Conservation (phyloP, 2,329 filamentous ascomycete species). For the Alternaria gaisen region DNA sequence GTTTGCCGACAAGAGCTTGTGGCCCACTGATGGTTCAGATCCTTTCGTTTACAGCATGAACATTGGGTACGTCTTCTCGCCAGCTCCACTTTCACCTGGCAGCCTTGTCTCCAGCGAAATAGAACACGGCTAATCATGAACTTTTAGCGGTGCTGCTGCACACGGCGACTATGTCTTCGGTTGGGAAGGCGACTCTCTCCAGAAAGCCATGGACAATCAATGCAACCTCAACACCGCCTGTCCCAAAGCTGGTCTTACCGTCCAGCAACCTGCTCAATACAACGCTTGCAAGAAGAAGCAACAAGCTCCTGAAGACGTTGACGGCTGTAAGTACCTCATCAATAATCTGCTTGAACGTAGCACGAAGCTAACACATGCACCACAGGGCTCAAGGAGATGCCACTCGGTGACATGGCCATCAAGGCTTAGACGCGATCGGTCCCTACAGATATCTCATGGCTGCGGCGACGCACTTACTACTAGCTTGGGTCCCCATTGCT, state of each 20-base stretch:
- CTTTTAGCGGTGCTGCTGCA: conserved; percentile 38
- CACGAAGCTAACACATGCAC: conserved; percentile 16
- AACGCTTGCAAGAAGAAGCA: conserved; percentile 47
- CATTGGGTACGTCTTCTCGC: conserved; percentile 33
- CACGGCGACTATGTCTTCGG: conserved; percentile 54
- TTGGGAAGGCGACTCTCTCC: conserved; percentile 57
- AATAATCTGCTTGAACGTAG: background rate
- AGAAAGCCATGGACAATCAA: conserved; percentile 53
- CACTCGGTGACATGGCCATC: conserved; percentile 35
- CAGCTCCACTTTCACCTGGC: background rate
- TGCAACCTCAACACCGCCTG: conserved; percentile 50
- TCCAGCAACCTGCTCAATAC: conserved; percentile 38
- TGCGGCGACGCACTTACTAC: background rate
- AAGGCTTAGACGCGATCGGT: conserved; percentile 27
- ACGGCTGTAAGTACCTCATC: conserved; percentile 40
- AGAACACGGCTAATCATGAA: background rate
- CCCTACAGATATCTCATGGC: background rate
- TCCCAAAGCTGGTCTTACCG: conserved; percentile 42
- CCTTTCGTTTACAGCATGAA: conserved; percentile 49
- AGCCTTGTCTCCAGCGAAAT: background rate
- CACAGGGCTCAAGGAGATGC: conserved; percentile 42
- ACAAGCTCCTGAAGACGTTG: conserved; percentile 43
- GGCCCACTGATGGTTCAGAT: conserved; percentile 45
- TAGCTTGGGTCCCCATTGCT: background rate
- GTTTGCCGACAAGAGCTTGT: conserved; percentile 41